Evolutionary conservation across 2,329 filamentous ascomycete species (phyloP), one percentile per base, ranked within the genome.

Genomic region (Botryosphaeria dothidea): DNA sequence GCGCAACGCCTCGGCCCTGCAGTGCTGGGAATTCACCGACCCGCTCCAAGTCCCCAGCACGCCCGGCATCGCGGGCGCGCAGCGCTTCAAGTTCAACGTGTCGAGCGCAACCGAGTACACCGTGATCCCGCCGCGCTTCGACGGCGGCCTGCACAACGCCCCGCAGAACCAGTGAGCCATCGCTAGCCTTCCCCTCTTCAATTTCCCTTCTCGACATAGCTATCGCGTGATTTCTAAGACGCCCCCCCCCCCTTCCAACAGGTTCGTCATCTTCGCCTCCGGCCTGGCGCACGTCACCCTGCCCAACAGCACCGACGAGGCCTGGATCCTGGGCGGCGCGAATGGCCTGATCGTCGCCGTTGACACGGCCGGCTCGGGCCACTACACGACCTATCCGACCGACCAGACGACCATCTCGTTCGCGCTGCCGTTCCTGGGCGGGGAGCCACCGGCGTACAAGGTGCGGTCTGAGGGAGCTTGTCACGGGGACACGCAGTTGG

Each of bases 141-240:
- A 76, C 62, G 74, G 73, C n/a, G 75, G 74, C 8, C 62, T 71
- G 21, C 76, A 77, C 36, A 76, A 69, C 38, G 73, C 74, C 8
- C 76, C 75, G n/a, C 68, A 62, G 11, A 68, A 71, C n/a, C 74
- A 77, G 70, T 74, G 66, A 41, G 67, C 41, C 19, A 4, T 27
- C 19, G 17, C 3, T 6, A 4, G 25, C 27, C 2, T 23, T 25
- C 27, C 13, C 17, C 7, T 52, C 17, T 52, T 21, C n/a, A n/a
- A n/a, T n/a, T 52, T 6, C 27, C 41, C 46, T 49, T 49, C 45
- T n/a, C n/a, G n/a, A n/a, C n/a, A n/a, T n/a, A n/a, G n/a, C n/a
- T n/a, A n/a, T n/a, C n/a, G n/a, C n/a, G n/a, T n/a, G n/a, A n/a
- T n/a, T n/a, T n/a, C n/a, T n/a, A 8, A n/a, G 31, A 34, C 13